Conservation (phyloP, 495 filamentous ascomycete species). For the Podospora sp. region DNA sequence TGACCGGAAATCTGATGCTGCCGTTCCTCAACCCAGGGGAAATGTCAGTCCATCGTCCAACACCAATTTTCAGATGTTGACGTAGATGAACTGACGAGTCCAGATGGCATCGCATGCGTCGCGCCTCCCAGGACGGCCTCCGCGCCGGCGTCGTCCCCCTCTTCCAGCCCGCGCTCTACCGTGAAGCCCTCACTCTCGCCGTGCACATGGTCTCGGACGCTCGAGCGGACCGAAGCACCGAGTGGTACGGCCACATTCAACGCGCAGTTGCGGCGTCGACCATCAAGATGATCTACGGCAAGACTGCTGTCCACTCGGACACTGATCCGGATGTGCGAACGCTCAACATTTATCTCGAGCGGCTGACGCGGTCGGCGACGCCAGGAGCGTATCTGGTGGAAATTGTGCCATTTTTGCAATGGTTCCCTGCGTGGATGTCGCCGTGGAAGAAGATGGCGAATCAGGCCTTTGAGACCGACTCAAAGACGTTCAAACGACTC, state of each 20-base stretch:
- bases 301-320: not conserved
- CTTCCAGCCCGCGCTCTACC: not conserved
- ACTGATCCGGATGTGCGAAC: not conserved
- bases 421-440: constrained; percentile 1
- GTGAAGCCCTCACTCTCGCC: not conserved
- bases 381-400: not conserved
- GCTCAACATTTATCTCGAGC: constrained; percentile 1
- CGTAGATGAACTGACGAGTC: not conserved
- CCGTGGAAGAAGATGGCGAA: constrained; percentile 1
- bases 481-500: not conserved
- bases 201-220: constrained; percentile 2
- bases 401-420: not conserved
- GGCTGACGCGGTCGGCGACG: constrained; percentile 2
- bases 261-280: not conserved
- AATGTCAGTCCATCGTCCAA: not conserved
- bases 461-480: not conserved
- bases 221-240: constrained; percentile 1
- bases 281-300: constrained; percentile 6
- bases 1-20: constrained; percentile 3
- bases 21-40: constrained; percentile 5
- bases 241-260: constrained; percentile 10
- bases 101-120: constrained; percentile 12
- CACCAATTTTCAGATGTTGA: not conserved
- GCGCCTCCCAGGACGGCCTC: constrained; percentile 8
- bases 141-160: not conserved